phyloP scores from a whole-genome alignment of 306 rosid genomes.

The Cucumis cinereus region DNA sequence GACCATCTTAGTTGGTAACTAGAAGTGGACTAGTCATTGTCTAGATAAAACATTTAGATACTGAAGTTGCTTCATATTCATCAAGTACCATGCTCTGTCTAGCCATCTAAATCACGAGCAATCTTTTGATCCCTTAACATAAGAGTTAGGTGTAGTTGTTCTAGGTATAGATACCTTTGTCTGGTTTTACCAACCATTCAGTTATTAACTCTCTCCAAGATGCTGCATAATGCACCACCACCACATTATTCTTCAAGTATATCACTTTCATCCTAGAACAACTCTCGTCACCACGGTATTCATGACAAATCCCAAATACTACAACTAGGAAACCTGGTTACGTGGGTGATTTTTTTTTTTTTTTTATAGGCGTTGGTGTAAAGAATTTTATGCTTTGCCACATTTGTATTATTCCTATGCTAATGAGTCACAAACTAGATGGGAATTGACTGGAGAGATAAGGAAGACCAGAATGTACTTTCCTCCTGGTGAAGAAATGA shows the following conservation, averaged over 20 bases:
- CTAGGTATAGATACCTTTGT: neutral
- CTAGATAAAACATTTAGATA: neutral
- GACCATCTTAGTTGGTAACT: neutral
- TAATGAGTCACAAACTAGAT: neutral
- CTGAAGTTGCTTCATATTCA: neutral
- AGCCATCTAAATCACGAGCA: neutral
- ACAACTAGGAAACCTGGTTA: neutral
- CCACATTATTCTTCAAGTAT: neutral
- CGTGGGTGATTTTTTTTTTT: neutral
- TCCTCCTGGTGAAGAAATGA: neutral
- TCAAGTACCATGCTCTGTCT: neutral
- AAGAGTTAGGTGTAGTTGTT: neutral
- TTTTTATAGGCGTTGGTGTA: neutral
- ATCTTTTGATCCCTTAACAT: neutral
- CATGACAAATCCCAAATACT: neutral
- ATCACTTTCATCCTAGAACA: neutral
- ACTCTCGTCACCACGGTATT: neutral
- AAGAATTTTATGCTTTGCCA: neutral
- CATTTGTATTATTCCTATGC: neutral
- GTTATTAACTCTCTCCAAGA: neutral
- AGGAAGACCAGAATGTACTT: neutral
- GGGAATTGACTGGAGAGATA: neutral
- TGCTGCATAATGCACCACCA: neutral
- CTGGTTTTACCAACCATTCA: neutral
- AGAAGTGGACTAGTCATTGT: neutral